A percentile compares a stretch with the other conserved stretches of the same genome.
Evolutionary conservation across 139 green algal genomes (phyloP).

Genomic region (Coccomyxa sp.): DNA sequence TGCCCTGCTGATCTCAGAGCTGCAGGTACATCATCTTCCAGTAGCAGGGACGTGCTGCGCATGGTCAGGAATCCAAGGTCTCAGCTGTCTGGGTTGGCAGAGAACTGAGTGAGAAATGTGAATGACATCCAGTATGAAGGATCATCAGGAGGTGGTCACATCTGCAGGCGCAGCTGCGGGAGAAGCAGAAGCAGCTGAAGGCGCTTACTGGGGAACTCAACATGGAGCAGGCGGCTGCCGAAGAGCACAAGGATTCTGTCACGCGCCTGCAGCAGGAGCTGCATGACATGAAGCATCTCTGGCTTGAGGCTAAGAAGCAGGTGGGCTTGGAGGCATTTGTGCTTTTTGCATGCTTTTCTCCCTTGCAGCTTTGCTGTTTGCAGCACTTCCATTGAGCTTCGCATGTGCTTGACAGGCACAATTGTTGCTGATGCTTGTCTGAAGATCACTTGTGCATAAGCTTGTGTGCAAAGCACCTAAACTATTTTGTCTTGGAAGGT

Average conservation of each 20-base stretch:
- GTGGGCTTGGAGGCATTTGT: neutral
- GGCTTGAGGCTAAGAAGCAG: slow-evolving; percentile 45
- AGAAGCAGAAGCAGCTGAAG: slow-evolving; percentile 95
- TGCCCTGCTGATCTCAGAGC: slow-evolving; percentile 79
- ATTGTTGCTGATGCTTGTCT: no score
- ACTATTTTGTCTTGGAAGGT: no score
- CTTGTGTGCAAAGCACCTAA: no score
- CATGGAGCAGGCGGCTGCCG: slow-evolving; percentile 83
- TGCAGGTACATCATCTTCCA: slow-evolving; percentile 42
- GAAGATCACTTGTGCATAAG: no score
- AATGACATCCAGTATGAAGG: neutral
- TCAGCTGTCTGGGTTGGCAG: neutral
- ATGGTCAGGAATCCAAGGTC: neutral
- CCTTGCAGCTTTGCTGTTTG: slow-evolving; percentile 4
- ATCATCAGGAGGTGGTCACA: neutral
- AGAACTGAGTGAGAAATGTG: neutral
- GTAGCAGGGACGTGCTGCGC: no score
- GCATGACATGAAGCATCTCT: slow-evolving; percentile 75
- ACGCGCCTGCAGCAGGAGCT: slow-evolving; percentile 73
- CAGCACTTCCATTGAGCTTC: neutral
- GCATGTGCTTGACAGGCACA: no score
- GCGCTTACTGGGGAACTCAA: slow-evolving; percentile 87
- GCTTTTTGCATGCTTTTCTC: neutral
- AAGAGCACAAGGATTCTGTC: slow-evolving; percentile 92
- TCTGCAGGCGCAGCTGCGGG: slow-evolving; percentile 66